Percentiles rank a stretch among this genome's conserved stretches.
Evolutionary conservation across 352 stramenopile genomes (phyloP).

Genomic region (Phytophthora pini): DNA sequence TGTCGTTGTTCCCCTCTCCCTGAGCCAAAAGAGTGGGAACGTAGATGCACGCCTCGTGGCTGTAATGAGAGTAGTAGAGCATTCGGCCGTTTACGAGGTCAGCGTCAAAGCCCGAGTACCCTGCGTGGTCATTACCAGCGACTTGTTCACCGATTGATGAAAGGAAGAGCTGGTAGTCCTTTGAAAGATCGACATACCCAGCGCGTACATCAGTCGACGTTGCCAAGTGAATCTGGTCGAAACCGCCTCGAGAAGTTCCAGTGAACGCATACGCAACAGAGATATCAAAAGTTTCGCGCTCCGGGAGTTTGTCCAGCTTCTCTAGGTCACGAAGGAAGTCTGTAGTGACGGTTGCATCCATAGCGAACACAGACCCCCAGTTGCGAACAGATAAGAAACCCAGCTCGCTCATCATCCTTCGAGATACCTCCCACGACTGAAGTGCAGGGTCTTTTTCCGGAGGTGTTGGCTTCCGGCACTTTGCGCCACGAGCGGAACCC

Average conservation of each 20-base stretch:
- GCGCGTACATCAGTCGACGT: conserved; percentile 55
- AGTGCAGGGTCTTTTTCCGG: conserved; percentile 63
- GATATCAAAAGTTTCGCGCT: conserved; percentile 86
- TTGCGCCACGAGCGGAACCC: conserved; percentile 19
- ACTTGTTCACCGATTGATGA: conserved; percentile 71
- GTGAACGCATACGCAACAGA: conserved; percentile 77
- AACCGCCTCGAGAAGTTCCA: conserved; percentile 70
- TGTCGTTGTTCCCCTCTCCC: conserved; percentile 27
- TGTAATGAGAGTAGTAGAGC: conserved; percentile 84
- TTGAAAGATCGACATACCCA: conserved; percentile 49
- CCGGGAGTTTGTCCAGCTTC: conserved; percentile 74
- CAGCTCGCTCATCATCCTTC: conserved; percentile 85
- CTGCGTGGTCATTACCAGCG: conserved; percentile 43
- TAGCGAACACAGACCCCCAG: conserved; percentile 85
- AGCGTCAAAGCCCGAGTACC: conserved; percentile 59
- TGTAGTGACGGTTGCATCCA: conserved; percentile 55
- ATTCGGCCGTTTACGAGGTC: conserved; percentile 49
- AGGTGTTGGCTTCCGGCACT: conserved; percentile 48
- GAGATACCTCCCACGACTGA: conserved; percentile 75
- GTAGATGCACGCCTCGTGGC: conserved; percentile 82
- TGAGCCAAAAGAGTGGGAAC: conserved; percentile 74
- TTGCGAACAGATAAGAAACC: conserved; percentile 87
- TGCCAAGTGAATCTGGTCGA: conserved; percentile 77
- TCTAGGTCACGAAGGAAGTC: conserved; percentile 75
- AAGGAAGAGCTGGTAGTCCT: conserved; percentile 82